phyloP scores from a whole-genome alignment of 805 yeast species.

The Candida patagonica region DNA sequence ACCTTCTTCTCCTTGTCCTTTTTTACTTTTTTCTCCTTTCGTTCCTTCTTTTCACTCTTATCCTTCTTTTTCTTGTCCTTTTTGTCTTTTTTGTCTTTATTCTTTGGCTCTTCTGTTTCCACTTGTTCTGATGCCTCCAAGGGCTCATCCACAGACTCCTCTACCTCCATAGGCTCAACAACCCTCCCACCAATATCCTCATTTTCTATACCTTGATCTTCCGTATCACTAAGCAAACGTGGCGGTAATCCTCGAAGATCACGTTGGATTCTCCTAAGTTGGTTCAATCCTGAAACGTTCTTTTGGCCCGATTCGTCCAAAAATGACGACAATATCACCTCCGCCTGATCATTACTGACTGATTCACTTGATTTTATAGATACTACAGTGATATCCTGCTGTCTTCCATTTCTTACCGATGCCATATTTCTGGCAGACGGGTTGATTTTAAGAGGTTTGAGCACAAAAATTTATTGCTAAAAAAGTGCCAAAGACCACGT shows the following conservation, averaged over 20 bases:
- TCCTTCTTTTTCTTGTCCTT: slow-evolving; percentile 5
- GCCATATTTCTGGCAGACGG: slow-evolving; percentile 1
- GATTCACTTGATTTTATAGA: slow-evolving; percentile 11
- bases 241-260: slow-evolving; percentile 79
- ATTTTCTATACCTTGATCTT: slow-evolving; percentile 2
- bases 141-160: slow-evolving; percentile 2
- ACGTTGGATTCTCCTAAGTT: slow-evolving; percentile 64
- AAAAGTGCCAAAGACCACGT: too few species aligned
- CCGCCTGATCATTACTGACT: slow-evolving; percentile 37
- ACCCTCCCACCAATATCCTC: too few species aligned
- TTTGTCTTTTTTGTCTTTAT: slow-evolving; percentile 1
- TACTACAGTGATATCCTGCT: slow-evolving; percentile 15
- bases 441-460: too few species aligned
- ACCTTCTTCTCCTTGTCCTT: slow-evolving; percentile 3
- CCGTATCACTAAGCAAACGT: slow-evolving; percentile 5
- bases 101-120: slow-evolving; percentile 1
- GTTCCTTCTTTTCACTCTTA: slow-evolving; percentile 6
- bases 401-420: slow-evolving; percentile 4
- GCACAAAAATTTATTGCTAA: too few species aligned
- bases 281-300: slow-evolving; percentile 45
- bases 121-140: neutral
- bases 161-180: neutral
- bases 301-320: slow-evolving; percentile 24
- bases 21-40: slow-evolving; percentile 3
- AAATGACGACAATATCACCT: slow-evolving; percentile 35